Evolutionary conservation across 306 rosid species (phyloP).

Genomic region (Erythrophleum fordii): DNA sequence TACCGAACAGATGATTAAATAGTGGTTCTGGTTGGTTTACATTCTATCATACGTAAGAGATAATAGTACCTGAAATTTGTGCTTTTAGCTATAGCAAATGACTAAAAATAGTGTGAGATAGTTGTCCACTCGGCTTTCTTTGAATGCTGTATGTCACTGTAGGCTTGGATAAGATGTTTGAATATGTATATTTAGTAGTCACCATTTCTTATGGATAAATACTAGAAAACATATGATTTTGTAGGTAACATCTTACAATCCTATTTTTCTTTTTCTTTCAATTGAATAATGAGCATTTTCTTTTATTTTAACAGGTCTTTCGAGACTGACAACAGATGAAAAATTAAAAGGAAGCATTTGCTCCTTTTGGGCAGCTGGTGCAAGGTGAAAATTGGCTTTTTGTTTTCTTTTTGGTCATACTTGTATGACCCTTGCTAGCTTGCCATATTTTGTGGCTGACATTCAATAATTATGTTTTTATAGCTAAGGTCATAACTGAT

Average conservation of each 20-base stretch:
- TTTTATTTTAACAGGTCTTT: constrained; percentile 66
- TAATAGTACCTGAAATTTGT: not conserved
- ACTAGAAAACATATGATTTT: too few species aligned
- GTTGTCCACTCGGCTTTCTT: not conserved
- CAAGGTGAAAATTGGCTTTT: constrained; percentile 50
- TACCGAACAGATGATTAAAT: not conserved
- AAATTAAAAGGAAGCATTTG: constrained; percentile 79
- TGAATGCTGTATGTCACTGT: not conserved
- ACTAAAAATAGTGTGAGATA: not conserved
- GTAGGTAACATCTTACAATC: not conserved
- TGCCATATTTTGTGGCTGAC: constrained; percentile 29
- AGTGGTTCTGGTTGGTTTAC: not conserved
- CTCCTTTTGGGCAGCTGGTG: constrained; percentile 73
- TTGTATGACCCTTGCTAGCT: not conserved
- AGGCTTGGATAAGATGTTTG: constrained; percentile 1
- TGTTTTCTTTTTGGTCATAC: not conserved
- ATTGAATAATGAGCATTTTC: not conserved
- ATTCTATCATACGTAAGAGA: not conserved
- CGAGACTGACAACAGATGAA: constrained; percentile 77
- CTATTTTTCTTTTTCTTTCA: too few species aligned
- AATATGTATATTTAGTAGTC: too few species aligned
- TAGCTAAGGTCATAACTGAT: constrained; percentile 84
- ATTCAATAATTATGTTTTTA: constrained; percentile 31
- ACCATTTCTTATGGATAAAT: too few species aligned
- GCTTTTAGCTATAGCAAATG: not conserved